Evolutionary conservation across 345 rosid species (phyloP).

Genomic region (Aurinia saxatilis): DNA sequence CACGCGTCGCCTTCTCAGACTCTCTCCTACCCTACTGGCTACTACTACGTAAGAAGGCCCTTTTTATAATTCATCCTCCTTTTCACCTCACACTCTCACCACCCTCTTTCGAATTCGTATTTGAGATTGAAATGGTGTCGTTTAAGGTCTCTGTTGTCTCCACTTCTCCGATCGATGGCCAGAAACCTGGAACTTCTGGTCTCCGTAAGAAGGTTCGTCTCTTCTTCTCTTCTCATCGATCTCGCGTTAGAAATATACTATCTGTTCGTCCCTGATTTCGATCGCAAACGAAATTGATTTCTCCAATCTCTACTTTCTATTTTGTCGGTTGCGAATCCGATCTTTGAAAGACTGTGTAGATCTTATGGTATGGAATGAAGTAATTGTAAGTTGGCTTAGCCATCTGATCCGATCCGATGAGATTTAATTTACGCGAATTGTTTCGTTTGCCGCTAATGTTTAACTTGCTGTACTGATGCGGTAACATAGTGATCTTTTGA

Average conservation of each 20-base stretch:
- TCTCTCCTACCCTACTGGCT: no score
- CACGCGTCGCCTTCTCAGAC: conserved; percentile 20
- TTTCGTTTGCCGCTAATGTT: neutral
- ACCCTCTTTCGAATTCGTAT: neutral
- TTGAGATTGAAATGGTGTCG: conserved; percentile 43
- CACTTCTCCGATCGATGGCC: conserved; percentile 67
- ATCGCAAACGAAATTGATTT: neutral
- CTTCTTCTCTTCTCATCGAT: neutral
- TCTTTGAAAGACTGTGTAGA: neutral
- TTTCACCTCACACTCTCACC: neutral
- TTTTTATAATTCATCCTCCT: neutral
- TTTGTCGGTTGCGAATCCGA: neutral
- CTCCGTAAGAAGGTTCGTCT: conserved; percentile 92
- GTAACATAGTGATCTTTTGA: neutral
- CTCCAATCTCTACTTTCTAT: neutral
- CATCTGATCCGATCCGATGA: neutral
- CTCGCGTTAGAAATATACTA: neutral
- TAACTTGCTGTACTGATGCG: neutral
- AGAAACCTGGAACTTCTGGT: conserved; percentile 95
- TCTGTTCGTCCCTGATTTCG: neutral
- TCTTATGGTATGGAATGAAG: neutral
- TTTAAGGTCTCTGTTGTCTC: conserved; percentile 55
- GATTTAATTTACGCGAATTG: no score
- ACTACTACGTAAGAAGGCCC: neutral
- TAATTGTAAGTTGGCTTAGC: neutral